These are phyloP conservation scores for Colletotrichum destructivum DNA, from an alignment of 2,329 filamentous ascomycete species.

Conservation along the genomic window DNA sequence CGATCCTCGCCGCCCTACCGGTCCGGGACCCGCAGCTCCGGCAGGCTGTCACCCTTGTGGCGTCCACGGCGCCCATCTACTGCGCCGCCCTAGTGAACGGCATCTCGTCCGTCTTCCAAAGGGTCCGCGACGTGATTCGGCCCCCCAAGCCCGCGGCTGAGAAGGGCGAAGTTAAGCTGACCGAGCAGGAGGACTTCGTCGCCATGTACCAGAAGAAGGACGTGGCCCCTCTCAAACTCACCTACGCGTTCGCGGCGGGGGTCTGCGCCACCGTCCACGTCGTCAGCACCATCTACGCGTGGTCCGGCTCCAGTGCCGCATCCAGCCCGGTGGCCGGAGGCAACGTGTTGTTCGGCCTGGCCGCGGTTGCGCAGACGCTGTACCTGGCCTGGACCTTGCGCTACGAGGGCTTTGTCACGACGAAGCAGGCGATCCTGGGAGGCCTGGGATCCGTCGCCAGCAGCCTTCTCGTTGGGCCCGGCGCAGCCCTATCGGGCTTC, in stretches of 20 bases:
- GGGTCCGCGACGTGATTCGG: background rate
- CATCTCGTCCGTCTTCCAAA: conserved; percentile 3
- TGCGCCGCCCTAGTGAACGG: background rate
- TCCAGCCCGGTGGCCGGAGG: conserved; percentile 34
- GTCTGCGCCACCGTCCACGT: conserved; percentile 10
- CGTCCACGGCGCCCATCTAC: background rate
- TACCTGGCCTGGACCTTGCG: conserved; percentile 17
- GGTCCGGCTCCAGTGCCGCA: background rate
- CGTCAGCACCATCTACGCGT: background rate
- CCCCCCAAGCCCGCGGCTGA: background rate
- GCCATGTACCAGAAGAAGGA: conserved; percentile 30
- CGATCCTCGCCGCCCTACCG: background rate
- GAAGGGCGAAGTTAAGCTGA: background rate
- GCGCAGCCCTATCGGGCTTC: conserved; percentile 11
- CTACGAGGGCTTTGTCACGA: conserved; percentile 5
- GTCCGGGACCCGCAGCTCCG: conserved; percentile 7
- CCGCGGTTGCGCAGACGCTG: background rate
- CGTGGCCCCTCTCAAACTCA: conserved; percentile 7
- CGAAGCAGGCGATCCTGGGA: background rate
- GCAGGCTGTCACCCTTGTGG: background rate
- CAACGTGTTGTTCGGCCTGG: background rate
- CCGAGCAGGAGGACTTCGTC: background rate
- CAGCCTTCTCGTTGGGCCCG: conserved; percentile 1
- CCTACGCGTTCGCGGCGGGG: background rate
- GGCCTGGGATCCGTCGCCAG: background rate